Evolutionary conservation across 169 alveolate genomes (phyloP), one percentile per base, ranked within the genome.

Genomic region (Ophryocystis elektroscirrha): DNA sequence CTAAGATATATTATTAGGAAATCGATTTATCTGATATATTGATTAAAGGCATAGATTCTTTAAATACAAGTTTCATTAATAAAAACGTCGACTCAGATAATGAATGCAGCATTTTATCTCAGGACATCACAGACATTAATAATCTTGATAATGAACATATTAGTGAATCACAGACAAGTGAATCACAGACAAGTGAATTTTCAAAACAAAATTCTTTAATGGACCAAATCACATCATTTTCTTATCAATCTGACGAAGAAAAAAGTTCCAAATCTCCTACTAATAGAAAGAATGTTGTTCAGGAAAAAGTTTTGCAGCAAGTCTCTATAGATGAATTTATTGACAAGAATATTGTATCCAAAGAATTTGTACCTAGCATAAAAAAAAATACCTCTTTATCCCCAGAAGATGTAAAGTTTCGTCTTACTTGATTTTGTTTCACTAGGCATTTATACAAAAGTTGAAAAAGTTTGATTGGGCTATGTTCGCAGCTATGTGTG

Each of bases 401-500:
- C n/a, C n/a, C n/a, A n/a, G n/a, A n/a, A n/a, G n/a, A n/a, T n/a
- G n/a, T n/a, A n/a, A n/a, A n/a, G n/a, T n/a, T n/a, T n/a, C n/a
- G n/a, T n/a, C n/a, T n/a, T n/a, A n/a, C n/a, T n/a, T n/a, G n/a
- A n/a, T n/a, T n/a, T n/a, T n/a, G n/a, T n/a, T n/a, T n/a, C n/a
- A n/a, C n/a, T n/a, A 42, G 59, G 59, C 35, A 2, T 50, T 28
- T 27, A 43, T 58, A 7, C 46, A 36, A 38, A 35, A 28, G 26
- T 50, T 58, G 15, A 26, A 43, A 25, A 46, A 27, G 19, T 38
- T 48, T 5, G 27, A 12, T 18, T 59, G 51, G 35, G 39, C 25
- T 48, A 27, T 30, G 47, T 58, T 58, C 26, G 49, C 48, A 15
- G 66, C 53, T 16, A 48, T 58, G 59, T 58, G 66, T 59, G 54